phyloP scores from a whole-genome alignment of 2,329 filamentous ascomycete species.

The Emmonsia crescens region DNA sequence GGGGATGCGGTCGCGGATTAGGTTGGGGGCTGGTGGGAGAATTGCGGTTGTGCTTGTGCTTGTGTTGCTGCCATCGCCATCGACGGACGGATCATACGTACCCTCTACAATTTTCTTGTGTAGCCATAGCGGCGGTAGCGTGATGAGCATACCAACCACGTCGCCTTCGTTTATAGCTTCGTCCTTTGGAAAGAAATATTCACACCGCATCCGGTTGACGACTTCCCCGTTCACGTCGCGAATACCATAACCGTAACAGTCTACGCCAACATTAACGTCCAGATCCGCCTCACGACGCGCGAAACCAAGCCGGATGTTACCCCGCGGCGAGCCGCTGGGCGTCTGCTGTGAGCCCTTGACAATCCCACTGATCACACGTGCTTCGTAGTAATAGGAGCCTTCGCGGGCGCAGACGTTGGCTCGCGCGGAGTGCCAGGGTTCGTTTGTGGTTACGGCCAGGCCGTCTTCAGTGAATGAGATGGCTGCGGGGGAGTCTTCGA shows the following conservation, averaged over 20 bases:
- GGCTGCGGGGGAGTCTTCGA: slow-evolving; percentile 79
- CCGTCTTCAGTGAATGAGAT: slow-evolving; percentile 72
- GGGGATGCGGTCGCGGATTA: slow-evolving; percentile 88
- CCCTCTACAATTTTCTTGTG: slow-evolving; percentile 84
- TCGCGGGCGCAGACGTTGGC: slow-evolving; percentile 85
- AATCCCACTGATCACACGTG: slow-evolving; percentile 67
- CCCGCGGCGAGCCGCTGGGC: slow-evolving; percentile 21
- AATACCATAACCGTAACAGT: slow-evolving; percentile 91
- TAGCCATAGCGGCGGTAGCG: slow-evolving; percentile 70
- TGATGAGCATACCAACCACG: slow-evolving; percentile 87
- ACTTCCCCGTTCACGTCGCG: slow-evolving; percentile 85
- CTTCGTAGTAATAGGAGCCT: slow-evolving; percentile 89
- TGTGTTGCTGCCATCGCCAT: slow-evolving; percentile 33
- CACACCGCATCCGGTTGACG: slow-evolving; percentile 86
- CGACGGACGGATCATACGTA: slow-evolving; percentile 76
- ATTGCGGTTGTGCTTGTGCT: not conserved
- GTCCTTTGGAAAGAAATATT: slow-evolving; percentile 70
- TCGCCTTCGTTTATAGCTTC: slow-evolving; percentile 80
- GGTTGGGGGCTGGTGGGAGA: slow-evolving; percentile 56
- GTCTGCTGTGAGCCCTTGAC: slow-evolving; percentile 18
- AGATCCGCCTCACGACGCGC: slow-evolving; percentile 37
- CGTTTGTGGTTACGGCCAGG: slow-evolving; percentile 72
- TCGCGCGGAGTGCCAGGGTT: slow-evolving; percentile 82
- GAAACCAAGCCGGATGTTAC: slow-evolving; percentile 40
- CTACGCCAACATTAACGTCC: slow-evolving; percentile 60